phyloP scores from a whole-genome alignment of 192 early-diverging fungal genomes.

The Allomyces javanicus region DNA sequence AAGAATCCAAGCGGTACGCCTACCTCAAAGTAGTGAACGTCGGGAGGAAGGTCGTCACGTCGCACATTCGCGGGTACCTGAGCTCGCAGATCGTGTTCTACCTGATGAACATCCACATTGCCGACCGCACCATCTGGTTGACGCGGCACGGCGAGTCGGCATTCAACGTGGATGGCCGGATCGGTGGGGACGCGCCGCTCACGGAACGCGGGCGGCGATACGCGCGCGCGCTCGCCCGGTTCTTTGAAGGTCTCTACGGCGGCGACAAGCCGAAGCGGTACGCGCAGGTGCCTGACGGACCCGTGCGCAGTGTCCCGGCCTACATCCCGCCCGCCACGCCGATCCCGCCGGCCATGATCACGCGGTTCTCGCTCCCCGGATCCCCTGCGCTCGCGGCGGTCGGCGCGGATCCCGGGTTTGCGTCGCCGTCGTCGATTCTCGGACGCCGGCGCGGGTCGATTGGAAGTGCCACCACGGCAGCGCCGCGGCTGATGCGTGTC shows the following conservation, averaged over 20 bases:
- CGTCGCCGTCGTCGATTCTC: too few species aligned
- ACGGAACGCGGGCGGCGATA: conserved; percentile 50
- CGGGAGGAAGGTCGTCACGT: conserved; percentile 45
- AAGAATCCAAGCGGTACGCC: conserved; percentile 58
- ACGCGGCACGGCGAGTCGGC: conserved; percentile 82
- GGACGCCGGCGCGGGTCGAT: too few species aligned
- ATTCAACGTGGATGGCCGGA: conserved; percentile 63
- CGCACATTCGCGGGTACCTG: conserved; percentile 86
- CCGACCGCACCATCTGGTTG: conserved; percentile 64
- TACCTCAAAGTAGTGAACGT: conserved; percentile 87
- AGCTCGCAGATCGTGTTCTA: conserved; percentile 90
- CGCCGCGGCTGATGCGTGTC: too few species aligned
- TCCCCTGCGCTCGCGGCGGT: too few species aligned
- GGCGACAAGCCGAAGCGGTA: background rate
- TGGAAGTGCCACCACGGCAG: too few species aligned
- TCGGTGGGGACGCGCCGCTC: conserved; percentile 74
- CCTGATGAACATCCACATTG: conserved; percentile 70
- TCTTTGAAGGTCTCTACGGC: conserved; percentile 25
- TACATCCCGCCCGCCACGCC: too few species aligned
- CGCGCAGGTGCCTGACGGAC: too few species aligned
- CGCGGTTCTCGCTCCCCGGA: too few species aligned
- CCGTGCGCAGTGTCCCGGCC: too few species aligned
- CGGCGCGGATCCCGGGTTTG: too few species aligned
- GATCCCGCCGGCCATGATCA: too few species aligned
- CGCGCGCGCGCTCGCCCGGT: conserved; percentile 50